Evolutionary conservation across 1,284 basidiomycete genomes (phyloP), one percentile per base, ranked within the genome.

Genomic region (Irpex rosettiformis): DNA sequence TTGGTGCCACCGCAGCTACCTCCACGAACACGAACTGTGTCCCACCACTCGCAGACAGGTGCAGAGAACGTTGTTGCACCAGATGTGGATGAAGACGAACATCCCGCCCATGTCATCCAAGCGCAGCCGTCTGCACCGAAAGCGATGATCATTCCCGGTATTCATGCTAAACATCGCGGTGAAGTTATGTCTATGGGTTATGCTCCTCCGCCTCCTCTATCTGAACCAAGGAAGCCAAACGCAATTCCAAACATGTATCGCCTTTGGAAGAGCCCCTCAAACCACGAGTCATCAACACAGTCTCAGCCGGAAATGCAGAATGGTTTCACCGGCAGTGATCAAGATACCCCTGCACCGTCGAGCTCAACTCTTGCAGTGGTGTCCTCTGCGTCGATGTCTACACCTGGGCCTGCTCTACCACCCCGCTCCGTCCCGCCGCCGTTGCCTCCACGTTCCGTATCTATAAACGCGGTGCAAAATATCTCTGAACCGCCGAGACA

Each of bases 181-280:
- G 88, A 91, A 62, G 80, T 91, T 42, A 88, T 89, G 83, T 88
- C 88, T 1, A 80, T 91, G 78, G 89, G 89, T 4, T 86, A 87
- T 64, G 80, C 83, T 56, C 83, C 86, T 11, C 81, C 84, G 29
- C 70, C 76, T 18, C 72, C 76, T 21, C 65, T 74, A 7, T 63
- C 72, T 3, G 58, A 72, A 1, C 81, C 83, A 24, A 67, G 69
- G 48, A 82, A 81, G 70, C 81, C 78, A 25, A 71, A 73, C 18
- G 77, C 79, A n/a, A 83, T 89, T 47, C 81, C 86, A 68, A 82
- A 78, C 62, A 78, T 89, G 60, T 89, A 89, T 68, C 80, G 87
- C 25, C 73, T 91, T 43, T 89, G 86, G 82, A 87, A 86, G 69
- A 81, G 72, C 49, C 78, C 81, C 16, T 70, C 72, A 22, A 62